phyloP scores from a whole-genome alignment of 176 grass and related monocot genomes.

The Avena insularis region DNA sequence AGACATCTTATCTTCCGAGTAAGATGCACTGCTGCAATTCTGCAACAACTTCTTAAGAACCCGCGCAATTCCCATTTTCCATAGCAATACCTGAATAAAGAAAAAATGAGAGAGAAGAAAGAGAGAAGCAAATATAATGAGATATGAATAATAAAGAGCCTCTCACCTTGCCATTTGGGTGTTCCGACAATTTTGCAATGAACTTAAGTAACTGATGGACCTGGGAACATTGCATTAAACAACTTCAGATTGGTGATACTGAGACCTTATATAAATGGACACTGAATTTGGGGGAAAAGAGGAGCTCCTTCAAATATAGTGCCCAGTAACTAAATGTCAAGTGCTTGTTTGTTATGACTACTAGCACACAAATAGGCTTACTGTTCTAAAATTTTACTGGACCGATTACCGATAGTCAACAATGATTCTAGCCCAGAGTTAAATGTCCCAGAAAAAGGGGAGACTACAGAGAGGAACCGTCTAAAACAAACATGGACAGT shows the following conservation, averaged over 20 bases:
- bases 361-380: conserved; percentile 13
- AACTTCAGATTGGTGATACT: conserved; percentile 40
- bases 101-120: conserved; percentile 43
- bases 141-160: conserved; percentile 5
- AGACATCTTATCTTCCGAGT: conserved; percentile 48
- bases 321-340: not conserved
- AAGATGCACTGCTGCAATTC: conserved; percentile 50
- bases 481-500: not conserved
- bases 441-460: not conserved
- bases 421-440: not conserved
- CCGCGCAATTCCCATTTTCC: conserved; percentile 63
- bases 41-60: conserved; percentile 71
- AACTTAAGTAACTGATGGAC: conserved; percentile 91
- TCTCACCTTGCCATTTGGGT: conserved; percentile 86
- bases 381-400: not conserved
- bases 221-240: conserved; percentile 55
- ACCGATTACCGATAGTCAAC: not conserved
- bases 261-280: conserved; percentile 6
- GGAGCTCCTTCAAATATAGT: conserved; percentile 23
- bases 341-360: not conserved
- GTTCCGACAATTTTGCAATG: conserved; percentile 77
- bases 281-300: conserved; percentile 34
- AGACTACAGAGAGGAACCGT: conserved; percentile 2
- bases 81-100: conserved; percentile 68
- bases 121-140: conserved; percentile 30